Evolutionary conservation across 176 grass and related monocot species (phyloP), one percentile per base, ranked within the genome.

Genomic region (Lolium rigidum): DNA sequence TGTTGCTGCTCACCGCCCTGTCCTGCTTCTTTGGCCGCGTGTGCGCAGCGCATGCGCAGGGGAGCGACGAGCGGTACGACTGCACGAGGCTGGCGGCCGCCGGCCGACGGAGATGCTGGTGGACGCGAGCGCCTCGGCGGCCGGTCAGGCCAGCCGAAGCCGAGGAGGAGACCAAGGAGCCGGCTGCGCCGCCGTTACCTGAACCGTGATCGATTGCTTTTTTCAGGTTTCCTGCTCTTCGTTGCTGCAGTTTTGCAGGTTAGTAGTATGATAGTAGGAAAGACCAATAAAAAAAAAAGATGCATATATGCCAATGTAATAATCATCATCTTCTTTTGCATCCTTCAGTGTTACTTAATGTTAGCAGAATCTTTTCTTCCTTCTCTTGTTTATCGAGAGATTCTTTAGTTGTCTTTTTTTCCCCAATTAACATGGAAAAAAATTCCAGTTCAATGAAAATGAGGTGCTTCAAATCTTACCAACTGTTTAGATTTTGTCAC

Each of bases 11-110:
- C 82, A 90, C 92, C 21, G 70, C 83, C 54, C 52, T 99, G 50
- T 92, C 97, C 6, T 99, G 97, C 80, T 38, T 93, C 77, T 82
- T 91, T 6, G 94, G 94, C 35, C 78, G 82, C 35, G 82, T 86
- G 14, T 98, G 93, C 74, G 75, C 84, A 7, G 58, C 58, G 77
- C 80, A 87, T 35, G 86, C 77, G 7, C 83, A 87, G 54, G 88
- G 87, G 14, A 91, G 91, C 0, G 96, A 98, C 50, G 88, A 92
- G 25, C 76, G 55, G 47, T 95, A 98, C 44, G 88, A 95, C 57
- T 98, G 96, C 85, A 76, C 81, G 2, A 76, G 68, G 47, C 84
- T 87, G 2, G 78, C 59, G 2, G 78, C 59, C 3, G 79, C 65
- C 3, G 79, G 46, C 44, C 46, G 80, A 72, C 64, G 90, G 57